These are phyloP conservation scores for Haemoproteus tartakovskyi DNA, from an alignment of 169 alveolate species.

Conservation along the genomic window DNA sequence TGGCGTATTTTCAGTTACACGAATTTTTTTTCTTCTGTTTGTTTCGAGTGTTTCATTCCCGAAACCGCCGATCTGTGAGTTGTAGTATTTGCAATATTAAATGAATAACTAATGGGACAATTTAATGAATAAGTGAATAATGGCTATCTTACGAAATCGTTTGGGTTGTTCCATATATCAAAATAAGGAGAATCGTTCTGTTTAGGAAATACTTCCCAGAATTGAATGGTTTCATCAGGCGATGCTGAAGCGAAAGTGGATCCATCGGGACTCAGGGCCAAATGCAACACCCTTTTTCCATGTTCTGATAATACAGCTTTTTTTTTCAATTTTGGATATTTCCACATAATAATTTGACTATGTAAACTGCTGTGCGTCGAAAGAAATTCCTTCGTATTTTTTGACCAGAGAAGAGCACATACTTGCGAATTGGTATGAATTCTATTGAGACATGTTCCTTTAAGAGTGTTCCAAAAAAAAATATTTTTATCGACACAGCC, in stretches of 20 bases:
- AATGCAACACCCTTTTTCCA: conserved; percentile 92
- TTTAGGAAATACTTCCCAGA: conserved; percentile 92
- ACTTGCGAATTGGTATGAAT: conserved; percentile 93
- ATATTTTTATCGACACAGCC: conserved; percentile 97
- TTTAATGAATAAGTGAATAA: no score
- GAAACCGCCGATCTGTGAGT: no score
- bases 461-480: conserved; percentile 92
- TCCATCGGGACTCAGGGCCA: conserved; percentile 93
- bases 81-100: no score
- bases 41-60: no score
- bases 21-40: no score
- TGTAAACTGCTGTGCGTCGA: conserved; percentile 95
- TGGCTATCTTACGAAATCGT: no score
- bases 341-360: conserved; percentile 93
- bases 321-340: conserved; percentile 88
- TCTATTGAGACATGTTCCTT: conserved; percentile 80
- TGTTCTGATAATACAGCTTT: conserved; percentile 85
- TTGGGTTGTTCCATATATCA: no score
- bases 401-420: conserved; percentile 92
- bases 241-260: conserved; percentile 93
- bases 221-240: conserved; percentile 93
- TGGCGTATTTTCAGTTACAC: no score
- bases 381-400: conserved; percentile 88
- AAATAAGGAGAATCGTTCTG: no score
- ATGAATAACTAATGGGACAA: no score